Percentiles rank a stretch among this genome's conserved stretches.
phyloP scores from a whole-genome alignment of 2,329 filamentous ascomycete genomes.

The Cordyceps fumosorosea region DNA sequence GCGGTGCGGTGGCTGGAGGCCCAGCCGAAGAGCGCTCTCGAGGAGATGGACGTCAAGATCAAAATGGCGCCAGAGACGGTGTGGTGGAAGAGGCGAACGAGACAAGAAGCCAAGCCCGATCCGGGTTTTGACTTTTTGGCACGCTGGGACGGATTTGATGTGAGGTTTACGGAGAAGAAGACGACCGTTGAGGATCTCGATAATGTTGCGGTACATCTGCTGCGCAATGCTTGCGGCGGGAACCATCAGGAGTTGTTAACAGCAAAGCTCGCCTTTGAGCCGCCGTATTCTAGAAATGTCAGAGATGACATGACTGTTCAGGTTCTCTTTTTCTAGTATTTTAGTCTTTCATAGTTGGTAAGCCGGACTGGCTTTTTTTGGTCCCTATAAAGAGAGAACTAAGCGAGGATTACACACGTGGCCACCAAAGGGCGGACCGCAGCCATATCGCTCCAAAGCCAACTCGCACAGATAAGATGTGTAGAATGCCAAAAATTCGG shows the following conservation, averaged over 20 bases:
- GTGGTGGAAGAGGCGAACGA: neutral
- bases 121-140: neutral
- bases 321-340: conserved; percentile 49
- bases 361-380: no score
- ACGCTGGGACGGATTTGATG: conserved; percentile 4
- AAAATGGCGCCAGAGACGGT: neutral
- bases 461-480: no score
- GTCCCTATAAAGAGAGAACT: no score
- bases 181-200: conserved; percentile 27
- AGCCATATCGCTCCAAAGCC: no score
- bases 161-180: conserved; percentile 5
- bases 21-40: neutral
- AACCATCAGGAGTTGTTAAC: conserved; percentile 65
- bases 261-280: conserved; percentile 61
- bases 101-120: neutral
- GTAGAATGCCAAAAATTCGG: no score
- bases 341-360: no score
- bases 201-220: conserved; percentile 69
- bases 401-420: no score
- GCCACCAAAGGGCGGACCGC: no score
- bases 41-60: neutral
- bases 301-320: conserved; percentile 73
- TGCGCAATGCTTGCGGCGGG: conserved; percentile 69
- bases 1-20: conserved; percentile 41
- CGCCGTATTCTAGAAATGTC: conserved; percentile 53